Evolutionary conservation across 2,329 filamentous ascomycete genomes (phyloP).

Genomic region (Pyricularia grisea): DNA sequence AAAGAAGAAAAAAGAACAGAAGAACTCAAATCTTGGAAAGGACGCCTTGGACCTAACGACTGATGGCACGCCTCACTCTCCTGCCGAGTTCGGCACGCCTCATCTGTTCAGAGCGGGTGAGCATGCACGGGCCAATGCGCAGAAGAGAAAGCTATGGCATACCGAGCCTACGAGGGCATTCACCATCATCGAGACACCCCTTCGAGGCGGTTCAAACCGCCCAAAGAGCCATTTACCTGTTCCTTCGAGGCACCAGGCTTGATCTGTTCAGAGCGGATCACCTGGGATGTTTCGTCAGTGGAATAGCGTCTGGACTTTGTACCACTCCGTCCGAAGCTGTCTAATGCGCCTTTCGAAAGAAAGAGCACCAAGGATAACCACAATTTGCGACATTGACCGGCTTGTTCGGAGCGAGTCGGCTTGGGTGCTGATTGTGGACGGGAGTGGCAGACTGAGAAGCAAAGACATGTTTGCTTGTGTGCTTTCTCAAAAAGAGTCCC

Average conservation of each 20-base stretch:
- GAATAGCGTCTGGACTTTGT: background rate
- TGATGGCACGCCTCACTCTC: background rate
- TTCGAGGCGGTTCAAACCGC: background rate
- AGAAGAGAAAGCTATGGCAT: background rate
- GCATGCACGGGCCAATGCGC: background rate
- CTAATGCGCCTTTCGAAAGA: too few species aligned
- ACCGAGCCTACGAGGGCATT: background rate
- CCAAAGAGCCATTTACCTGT: background rate
- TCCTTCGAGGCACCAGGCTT: background rate
- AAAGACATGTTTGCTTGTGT: too few species aligned
- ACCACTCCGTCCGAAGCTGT: too few species aligned
- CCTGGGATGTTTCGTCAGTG: background rate
- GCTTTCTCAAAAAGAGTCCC: too few species aligned
- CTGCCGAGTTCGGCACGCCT: background rate
- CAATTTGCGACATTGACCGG: background rate
- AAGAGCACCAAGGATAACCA: background rate
- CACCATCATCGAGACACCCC: background rate
- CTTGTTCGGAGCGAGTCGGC: background rate
- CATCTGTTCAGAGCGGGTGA: background rate
- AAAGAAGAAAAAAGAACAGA: background rate
- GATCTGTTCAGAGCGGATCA: background rate
- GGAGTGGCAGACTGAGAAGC: too few species aligned
- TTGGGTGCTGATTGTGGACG: background rate
- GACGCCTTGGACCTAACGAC: background rate
- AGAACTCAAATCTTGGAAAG: background rate